These are phyloP conservation scores for Phialophora chinensis DNA, from an alignment of 2,329 filamentous ascomycete genomes.

Conservation along the genomic window DNA sequence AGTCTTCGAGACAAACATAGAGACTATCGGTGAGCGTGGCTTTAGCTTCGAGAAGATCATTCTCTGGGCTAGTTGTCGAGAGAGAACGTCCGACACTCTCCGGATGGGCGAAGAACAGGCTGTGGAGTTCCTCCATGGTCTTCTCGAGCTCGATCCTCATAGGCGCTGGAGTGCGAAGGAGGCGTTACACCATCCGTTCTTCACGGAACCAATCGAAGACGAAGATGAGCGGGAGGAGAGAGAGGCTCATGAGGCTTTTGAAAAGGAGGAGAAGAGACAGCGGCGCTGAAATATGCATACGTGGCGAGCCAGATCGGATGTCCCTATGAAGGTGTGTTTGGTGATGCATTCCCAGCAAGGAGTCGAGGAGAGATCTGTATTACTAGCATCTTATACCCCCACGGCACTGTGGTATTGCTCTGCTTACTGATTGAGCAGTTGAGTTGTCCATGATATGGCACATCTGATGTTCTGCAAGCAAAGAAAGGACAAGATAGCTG, in stretches of 20 bases:
- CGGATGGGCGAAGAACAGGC: constrained; percentile 55
- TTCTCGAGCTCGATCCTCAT: constrained; percentile 53
- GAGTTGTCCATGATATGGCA: not conserved
- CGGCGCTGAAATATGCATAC: constrained; percentile 14
- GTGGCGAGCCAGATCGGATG: not conserved
- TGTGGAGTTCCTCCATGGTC: constrained; percentile 49
- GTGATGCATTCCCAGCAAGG: constrained; percentile 16
- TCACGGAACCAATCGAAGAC: constrained; percentile 47
- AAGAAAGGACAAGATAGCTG: constrained; percentile 5
- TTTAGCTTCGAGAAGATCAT: constrained; percentile 93
- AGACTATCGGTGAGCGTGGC: constrained; percentile 82
- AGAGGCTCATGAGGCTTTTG: constrained; percentile 33
- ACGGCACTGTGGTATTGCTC: constrained; percentile 20
- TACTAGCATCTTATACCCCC: constrained; percentile 34
- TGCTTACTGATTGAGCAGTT: constrained; percentile 13
- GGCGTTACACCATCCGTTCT: constrained; percentile 54
- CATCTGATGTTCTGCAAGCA: constrained; percentile 2
- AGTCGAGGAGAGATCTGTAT: constrained; percentile 23
- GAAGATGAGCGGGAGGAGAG: constrained; percentile 39
- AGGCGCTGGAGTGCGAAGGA: constrained; percentile 52
- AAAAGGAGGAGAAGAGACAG: constrained; percentile 21
- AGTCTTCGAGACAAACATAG: constrained; percentile 89
- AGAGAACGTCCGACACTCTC: constrained; percentile 59
- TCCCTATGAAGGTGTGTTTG: not conserved
- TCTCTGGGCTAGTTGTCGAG: constrained; percentile 87